Evolutionary conservation across 1,139 yeast species (phyloP), one percentile per base, ranked within the genome.

Genomic region (Meyerozyma carpophila): DNA sequence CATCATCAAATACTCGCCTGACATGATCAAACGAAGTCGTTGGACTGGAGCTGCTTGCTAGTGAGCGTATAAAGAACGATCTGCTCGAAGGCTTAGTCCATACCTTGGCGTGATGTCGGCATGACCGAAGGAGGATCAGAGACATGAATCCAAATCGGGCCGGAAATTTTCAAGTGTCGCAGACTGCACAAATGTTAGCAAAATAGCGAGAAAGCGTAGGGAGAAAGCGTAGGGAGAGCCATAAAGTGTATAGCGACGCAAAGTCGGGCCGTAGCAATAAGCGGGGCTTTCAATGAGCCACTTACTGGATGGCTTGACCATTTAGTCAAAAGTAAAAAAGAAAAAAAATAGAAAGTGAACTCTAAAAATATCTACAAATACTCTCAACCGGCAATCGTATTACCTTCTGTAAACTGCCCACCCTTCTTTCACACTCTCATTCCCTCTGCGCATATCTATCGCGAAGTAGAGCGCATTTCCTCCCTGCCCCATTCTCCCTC

Each of bases 1-100:
- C 68, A 50, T 75, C 73, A 50, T 78, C 82, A 51, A 77, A 78
- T 3, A 77, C 68, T 44, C 55, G 58, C 14, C 63, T 56, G 16
- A 74, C 49, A 32, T 47, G 47, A 11, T 49, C 37, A 34, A 18
- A 20, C 13, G 37, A 31, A 13, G 34, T 4, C 4, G 16, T 31
- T 11, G 16, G 29, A n/a, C 6, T 27, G 13, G 29, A 27, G 5
- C 13, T 27, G 29, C 13, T 27, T n/a, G 11, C 29, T 27, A 27
- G 29, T n/a, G 11, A n/a, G 29, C 29, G 29, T n/a, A n/a, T 27
- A n/a, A 27, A 27, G 3, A 11, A 7, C 29, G 29, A 10, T 11
- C 3, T n/a, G 29, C 29, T n/a, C 13, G 13, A 10, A n/a, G 29
- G 13, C 7, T 7, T 10, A 27, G 13, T 11, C 29, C 29, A 27